Conservation (phyloP, 495 filamentous ascomycete species). For the Chlorociboria aeruginascens region DNA sequence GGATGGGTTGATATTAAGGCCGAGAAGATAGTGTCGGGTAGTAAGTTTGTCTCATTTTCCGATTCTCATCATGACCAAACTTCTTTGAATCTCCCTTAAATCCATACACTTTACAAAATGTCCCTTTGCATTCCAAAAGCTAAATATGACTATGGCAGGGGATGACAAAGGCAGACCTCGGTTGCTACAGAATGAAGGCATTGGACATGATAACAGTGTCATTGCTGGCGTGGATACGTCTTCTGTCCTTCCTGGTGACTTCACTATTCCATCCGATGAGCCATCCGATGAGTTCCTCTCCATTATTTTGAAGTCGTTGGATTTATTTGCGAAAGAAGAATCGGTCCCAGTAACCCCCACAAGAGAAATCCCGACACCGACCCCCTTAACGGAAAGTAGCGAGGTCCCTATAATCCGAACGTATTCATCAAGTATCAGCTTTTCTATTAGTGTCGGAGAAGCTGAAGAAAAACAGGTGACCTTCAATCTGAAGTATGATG, state of each 20-base stretch:
- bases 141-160: neutral
- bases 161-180: conserved; percentile 19
- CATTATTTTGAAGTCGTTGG: conserved; percentile 32
- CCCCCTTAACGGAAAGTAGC: conserved; percentile 8
- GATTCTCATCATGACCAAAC: too few species aligned
- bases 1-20: conserved; percentile 55
- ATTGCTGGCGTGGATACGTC: conserved; percentile 36
- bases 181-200: conserved; percentile 31
- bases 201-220: conserved; percentile 40
- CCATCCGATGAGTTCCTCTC: conserved; percentile 26
- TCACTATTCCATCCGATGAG: conserved; percentile 40
- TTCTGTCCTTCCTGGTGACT: conserved; percentile 42
- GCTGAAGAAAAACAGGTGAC: conserved; percentile 32
- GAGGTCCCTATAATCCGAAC: conserved; percentile 27
- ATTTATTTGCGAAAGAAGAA: conserved; percentile 24
- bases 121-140: too few species aligned
- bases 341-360: conserved; percentile 26
- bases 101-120: too few species aligned
- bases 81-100: neutral
- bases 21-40: conserved; percentile 12
- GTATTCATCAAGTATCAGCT: conserved; percentile 39
- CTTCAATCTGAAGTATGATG: conserved; percentile 40
- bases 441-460: conserved; percentile 30
- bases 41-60: conserved; percentile 5
- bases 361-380: conserved; percentile 22